A percentile compares a stretch with the other conserved stretches of the same genome.
These are phyloP conservation scores for Micractinium conductrix DNA, from an alignment of 139 green algal genomes.

Conservation along the genomic window DNA sequence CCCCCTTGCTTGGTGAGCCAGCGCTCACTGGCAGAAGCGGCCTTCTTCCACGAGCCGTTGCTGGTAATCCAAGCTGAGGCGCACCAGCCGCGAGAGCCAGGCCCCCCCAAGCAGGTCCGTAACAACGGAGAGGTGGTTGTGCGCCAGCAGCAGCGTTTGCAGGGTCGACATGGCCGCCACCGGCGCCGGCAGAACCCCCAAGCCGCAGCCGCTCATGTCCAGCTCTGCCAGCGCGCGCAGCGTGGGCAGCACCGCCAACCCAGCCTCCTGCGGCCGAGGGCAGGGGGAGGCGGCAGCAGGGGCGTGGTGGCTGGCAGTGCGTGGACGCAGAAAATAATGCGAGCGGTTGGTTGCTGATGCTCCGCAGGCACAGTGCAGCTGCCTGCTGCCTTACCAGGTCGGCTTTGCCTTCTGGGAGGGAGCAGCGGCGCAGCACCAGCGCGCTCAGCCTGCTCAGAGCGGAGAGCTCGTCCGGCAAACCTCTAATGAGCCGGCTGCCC, in stretches of 20 bases:
- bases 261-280: background rate
- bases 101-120: background rate
- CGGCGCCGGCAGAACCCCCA: background rate
- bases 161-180: background rate
- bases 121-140: conserved; percentile 9
- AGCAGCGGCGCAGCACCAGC: background rate
- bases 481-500: background rate
- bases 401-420: no score
- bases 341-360: no score
- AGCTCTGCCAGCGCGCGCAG: background rate
- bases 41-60: background rate
- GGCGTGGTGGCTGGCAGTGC: background rate
- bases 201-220: background rate
- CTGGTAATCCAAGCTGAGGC: background rate
- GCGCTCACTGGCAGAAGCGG: no score
- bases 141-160: background rate
- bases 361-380: no score
- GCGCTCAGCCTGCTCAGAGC: background rate
- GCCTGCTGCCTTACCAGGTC: no score
- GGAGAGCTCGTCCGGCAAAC: background rate
- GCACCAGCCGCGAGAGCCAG: background rate
- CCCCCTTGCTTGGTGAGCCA: background rate
- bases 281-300: background rate
- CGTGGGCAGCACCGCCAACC: background rate
- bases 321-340: no score